Base-by-base conservation (phyloP, 495 filamentous ascomycete species). In the Penicillium angulare region DNA sequence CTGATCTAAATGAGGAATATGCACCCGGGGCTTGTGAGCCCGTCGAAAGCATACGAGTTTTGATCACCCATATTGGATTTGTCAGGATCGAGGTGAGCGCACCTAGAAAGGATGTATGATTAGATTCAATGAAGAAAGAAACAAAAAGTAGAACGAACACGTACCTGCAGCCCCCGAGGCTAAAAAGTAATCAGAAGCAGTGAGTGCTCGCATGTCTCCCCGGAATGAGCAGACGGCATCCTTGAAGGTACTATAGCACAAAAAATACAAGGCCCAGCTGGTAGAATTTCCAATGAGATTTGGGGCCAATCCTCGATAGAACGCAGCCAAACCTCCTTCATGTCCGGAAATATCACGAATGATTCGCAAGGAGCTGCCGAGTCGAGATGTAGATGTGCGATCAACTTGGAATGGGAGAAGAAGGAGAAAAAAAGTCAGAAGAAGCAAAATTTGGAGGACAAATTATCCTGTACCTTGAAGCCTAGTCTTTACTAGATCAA, bases 61-160 rank as follows among this genome's bases (percentile, higher is more conserved):
- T 97, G 64, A 99, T 81, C 5, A 99, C 93, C 93, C 93, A 99
- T 61, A 99, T 87, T 4, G 93, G 93, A 64, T 99, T 99, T 41
- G 95, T 97, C 52, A 88, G 73, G 21, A 91, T 64, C 29, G 89
- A 86, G 5, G 90, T 92, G 16, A 87, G 59, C 24, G 78, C 63
- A n/a, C 84, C 84, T 82, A 13, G 2, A 39, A 26, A 38, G 0
- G 20, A 21, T 18, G n/a, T 7, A 38, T 26, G 22, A 20, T 48
- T 21, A 23, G 22, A 22, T 10, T 8, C 7, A 17, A 32, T 5
- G 29, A 23, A 23, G 12, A 47, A 4, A 10, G 17, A 20, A 23
- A 2, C 3, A 7, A 13, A 38, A 7, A 6, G 17, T 15, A 10
- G 18, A 9, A 10, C 3, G 18, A 20, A 16, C 10, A 31, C 13